Evolutionary conservation across 306 rosid species (phyloP).

Genomic region (Fragaria nilgerrensis): DNA sequence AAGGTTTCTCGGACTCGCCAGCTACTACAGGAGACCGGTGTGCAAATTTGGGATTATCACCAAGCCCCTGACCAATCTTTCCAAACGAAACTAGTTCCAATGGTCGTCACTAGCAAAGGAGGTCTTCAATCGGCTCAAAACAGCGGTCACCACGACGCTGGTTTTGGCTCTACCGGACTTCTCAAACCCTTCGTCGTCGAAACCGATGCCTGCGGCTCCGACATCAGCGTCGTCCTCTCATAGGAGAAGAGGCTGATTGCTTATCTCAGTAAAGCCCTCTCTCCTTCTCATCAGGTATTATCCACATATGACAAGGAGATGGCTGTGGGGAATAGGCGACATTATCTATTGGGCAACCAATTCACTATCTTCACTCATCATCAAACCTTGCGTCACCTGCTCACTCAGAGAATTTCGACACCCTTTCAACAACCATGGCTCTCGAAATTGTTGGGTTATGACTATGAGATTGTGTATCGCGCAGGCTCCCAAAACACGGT

Average conservation of each 20-base stretch:
- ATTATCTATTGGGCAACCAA: background rate
- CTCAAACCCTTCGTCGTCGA: background rate
- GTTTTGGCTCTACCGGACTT: background rate
- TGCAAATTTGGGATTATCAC: background rate
- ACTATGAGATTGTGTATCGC: too few species aligned
- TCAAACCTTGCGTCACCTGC: background rate
- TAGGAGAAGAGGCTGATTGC: too few species aligned
- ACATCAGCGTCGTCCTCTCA: fast-evolving
- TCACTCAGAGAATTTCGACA: too few species aligned
- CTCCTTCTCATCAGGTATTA: fast-evolving
- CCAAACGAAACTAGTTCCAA: background rate
- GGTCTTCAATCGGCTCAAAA: background rate
- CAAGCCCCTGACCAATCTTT: background rate
- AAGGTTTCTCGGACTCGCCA: background rate
- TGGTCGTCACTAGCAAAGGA: fast-evolving
- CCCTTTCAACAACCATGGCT: too few species aligned
- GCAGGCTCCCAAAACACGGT: too few species aligned
- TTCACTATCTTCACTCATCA: background rate
- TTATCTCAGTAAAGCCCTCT: background rate
- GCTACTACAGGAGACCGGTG: background rate
- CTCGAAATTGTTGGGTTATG: too few species aligned
- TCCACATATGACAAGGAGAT: background rate
- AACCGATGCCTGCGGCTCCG: fast-evolving
- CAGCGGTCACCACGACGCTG: fast-evolving
- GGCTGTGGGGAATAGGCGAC: background rate